Percentiles rank a stretch among this genome's conserved stretches.
Conservation (phyloP, 345 rosid species). For the Moricandia arvensis region DNA sequence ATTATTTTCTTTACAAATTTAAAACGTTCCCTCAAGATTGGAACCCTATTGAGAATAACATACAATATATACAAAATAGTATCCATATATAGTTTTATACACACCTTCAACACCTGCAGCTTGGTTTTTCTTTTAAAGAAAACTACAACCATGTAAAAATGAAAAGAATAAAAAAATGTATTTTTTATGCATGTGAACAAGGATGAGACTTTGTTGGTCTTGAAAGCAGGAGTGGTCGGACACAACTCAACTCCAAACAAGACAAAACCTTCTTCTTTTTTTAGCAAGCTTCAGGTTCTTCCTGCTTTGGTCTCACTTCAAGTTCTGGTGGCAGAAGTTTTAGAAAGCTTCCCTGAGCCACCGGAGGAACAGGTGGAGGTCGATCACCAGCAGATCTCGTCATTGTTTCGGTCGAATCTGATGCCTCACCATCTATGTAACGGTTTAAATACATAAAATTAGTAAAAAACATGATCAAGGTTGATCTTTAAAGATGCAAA, state of each 20-base stretch:
- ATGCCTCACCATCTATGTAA: conserved; percentile 30
- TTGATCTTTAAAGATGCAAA: background rate
- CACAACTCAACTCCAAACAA: conserved; percentile 24
- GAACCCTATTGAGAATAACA: background rate
- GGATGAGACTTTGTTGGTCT: background rate
- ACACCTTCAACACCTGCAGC: background rate
- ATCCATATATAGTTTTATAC: background rate
- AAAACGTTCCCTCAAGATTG: background rate
- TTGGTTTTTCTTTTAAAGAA: background rate
- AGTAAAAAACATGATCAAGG: background rate
- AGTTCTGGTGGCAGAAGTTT: conserved; percentile 59
- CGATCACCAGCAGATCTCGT: conserved; percentile 36
- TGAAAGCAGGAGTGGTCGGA: conserved; percentile 19
- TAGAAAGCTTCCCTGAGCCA: conserved; percentile 60
- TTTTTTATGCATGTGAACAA: conserved; percentile 13
- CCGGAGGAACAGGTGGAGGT: conserved; percentile 37
- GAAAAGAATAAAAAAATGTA: background rate
- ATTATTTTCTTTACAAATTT: background rate
- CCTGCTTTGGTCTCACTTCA: conserved; percentile 44
- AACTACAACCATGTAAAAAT: background rate
- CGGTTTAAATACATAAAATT: background rate
- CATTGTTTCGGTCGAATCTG: conserved; percentile 52
- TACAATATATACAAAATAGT: conserved; percentile 5
- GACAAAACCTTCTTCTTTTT: background rate
- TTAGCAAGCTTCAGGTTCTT: conserved; percentile 33